phyloP scores from a whole-genome alignment of 2,329 filamentous ascomycete species.

The Claviceps fusiformis region DNA sequence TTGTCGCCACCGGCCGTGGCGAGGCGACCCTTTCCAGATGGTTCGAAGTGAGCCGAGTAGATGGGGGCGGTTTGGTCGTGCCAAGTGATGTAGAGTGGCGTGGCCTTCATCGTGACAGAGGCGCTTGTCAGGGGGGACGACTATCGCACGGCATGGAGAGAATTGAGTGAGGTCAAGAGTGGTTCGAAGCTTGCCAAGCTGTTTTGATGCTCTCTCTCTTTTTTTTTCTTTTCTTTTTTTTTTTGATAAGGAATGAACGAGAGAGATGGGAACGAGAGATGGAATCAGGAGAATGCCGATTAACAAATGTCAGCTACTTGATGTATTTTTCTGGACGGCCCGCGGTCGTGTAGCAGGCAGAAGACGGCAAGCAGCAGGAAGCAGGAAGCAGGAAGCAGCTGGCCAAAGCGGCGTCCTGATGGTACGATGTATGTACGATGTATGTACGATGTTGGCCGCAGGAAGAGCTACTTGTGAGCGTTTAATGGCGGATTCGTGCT shows the following conservation, averaged over 20 bases:
- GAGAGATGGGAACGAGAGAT: background rate
- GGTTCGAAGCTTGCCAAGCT: background rate
- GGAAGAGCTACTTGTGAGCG: background rate
- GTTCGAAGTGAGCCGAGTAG: constrained; percentile 95
- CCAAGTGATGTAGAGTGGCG: constrained; percentile 95
- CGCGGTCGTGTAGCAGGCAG: background rate
- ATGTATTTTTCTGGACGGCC: background rate
- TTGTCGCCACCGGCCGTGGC: constrained; percentile 94
- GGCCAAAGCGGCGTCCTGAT: background rate
- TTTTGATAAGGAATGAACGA: background rate
- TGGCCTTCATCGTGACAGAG: constrained; percentile 69
- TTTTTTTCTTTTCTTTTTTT: background rate
- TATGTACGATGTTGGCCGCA: background rate
- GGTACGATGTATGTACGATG: background rate
- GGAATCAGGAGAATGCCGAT: background rate
- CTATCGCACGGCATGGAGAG: constrained; percentile 18
- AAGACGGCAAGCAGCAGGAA: background rate
- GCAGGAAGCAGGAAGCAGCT: background rate
- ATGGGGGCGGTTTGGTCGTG: constrained; percentile 94
- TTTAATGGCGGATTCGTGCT: background rate
- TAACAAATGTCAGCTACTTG: background rate
- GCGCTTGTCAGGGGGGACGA: constrained; percentile 13
- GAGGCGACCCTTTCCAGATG: constrained; percentile 76
- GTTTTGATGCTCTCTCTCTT: too few relatives aligned
- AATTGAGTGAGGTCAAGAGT: background rate